Evolutionary conservation across 345 rosid species (phyloP).

Genomic region (Capsella bursapastoris): DNA sequence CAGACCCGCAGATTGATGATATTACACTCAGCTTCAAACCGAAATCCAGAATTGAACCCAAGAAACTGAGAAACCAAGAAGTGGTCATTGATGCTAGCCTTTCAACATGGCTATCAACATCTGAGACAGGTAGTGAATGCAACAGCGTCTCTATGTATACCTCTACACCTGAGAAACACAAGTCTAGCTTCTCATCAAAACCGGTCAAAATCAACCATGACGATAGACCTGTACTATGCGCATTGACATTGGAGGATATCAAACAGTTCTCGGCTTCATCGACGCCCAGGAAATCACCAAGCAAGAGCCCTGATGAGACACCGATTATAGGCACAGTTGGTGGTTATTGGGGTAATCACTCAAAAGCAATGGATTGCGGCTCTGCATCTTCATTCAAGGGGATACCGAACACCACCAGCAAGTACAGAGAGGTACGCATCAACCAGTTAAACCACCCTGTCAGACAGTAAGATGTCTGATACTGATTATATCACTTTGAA

Average conservation of each 20-base stretch:
- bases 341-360: constrained; percentile 66
- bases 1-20: constrained; percentile 47
- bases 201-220: constrained; percentile 59
- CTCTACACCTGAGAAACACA: constrained; percentile 51
- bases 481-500: not conserved
- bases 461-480: not conserved
- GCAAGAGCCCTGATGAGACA: constrained; percentile 79
- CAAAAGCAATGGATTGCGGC: constrained; percentile 45
- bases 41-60: constrained; percentile 44
- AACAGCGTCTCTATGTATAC: constrained; percentile 35
- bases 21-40: constrained; percentile 51
- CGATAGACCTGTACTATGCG: constrained; percentile 89
- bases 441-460: constrained; percentile 11
- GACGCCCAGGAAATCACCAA: constrained; percentile 82
- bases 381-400: constrained; percentile 77
- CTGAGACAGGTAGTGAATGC: constrained; percentile 58
- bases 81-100: constrained; percentile 84
- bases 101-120: constrained; percentile 79
- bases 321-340: constrained; percentile 90
- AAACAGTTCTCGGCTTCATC: constrained; percentile 71
- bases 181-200: constrained; percentile 52
- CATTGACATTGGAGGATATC: constrained; percentile 82
- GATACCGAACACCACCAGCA: constrained; percentile 88
- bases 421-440: constrained; percentile 82
- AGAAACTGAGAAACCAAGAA: constrained; percentile 53